Base-by-base conservation (phyloP, 2,329 filamentous ascomycete species). In the Verticillium alfalfae region DNA sequence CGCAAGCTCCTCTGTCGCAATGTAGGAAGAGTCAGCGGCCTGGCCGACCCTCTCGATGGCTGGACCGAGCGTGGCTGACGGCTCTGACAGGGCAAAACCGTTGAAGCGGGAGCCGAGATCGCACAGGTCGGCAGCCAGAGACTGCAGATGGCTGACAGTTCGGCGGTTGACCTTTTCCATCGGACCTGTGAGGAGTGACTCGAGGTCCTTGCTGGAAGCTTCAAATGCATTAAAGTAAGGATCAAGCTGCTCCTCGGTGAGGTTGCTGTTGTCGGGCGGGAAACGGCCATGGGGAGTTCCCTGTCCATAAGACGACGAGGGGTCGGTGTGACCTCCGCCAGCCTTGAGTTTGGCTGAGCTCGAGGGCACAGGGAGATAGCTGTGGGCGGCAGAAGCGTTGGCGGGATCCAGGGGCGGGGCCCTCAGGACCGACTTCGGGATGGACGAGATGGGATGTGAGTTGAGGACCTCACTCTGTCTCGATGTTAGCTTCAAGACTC, bases 101-200 rank as follows among this genome's bases (percentile, higher is more conserved):
- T 99, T 99, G 75, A 95, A 98, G 64, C 93, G 86, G n/a, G 93
- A 95, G 8, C 95, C 95, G 9, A 99, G 82, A 71, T 99, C 95
- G 67, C 93, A 92, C 64, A 98, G 83, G 72, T 99, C 95, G 5
- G 92, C 85, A 2, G 92, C 92, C 57, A 97, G 80, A 5, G 90
- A 88, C 15, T 91, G 91, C 10, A 98, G 77, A 70, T 99, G 95
- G 64, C 88, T 91, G 7, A 99, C 79, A 6, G 93, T 93, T 39
- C 95, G 86, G 37, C 94, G 87, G 70, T 98, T 99, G 64, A 97
- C 93, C 74, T 96, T 97, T 73, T 99, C 96, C 81, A 99, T 97
- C 6, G 92, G 93, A 0, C 95, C 95, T 69, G 91, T 93, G 3
- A 99, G 81, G 5, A 98, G 83, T 16, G 89, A 81, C 73, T 99